A percentile compares a stretch with the other conserved stretches of the same genome.
Conservation (phyloP, 345 rosid genomes). For the Heritiera fomes region DNA sequence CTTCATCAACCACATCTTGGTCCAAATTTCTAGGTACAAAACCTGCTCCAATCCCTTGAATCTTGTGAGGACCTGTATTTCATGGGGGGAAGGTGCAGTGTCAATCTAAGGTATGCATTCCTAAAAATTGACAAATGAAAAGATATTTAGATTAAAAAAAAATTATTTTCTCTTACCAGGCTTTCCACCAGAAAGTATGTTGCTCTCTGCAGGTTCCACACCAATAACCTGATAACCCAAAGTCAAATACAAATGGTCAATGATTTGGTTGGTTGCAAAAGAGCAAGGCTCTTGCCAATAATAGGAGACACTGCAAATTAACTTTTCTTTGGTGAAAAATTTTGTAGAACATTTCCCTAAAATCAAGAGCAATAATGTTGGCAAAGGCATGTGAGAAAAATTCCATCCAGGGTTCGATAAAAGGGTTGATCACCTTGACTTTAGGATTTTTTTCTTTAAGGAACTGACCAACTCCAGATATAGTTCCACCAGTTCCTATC, state of each 20-base stretch:
- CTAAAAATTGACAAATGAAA: not conserved
- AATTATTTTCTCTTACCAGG: constrained; percentile 50
- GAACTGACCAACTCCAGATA: constrained; percentile 70
- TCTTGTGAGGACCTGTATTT: constrained; percentile 92
- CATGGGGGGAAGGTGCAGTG: constrained; percentile 8
- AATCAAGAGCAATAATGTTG: constrained; percentile 9
- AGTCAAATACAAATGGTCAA: constrained; percentile 4
- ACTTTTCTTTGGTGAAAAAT: constrained; percentile 6
- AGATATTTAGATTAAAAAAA: not conserved
- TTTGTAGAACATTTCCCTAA: not conserved
- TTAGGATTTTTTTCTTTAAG: constrained; percentile 74
- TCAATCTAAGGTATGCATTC: not conserved
- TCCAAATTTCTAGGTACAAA: constrained; percentile 87
- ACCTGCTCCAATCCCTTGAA: constrained; percentile 99
- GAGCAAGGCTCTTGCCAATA: constrained; percentile 8
- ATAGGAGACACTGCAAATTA: constrained; percentile 1
- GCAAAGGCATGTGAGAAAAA: not conserved
- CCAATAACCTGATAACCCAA: constrained; percentile 65
- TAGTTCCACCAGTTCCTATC: constrained; percentile 92
- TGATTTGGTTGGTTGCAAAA: not conserved
- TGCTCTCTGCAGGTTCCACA: constrained; percentile 79
- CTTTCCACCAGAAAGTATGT: constrained; percentile 82
- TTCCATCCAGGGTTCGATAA: not conserved
- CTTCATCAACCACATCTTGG: constrained; percentile 74
- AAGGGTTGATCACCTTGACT: constrained; percentile 51